Evolutionary conservation across 2,329 filamentous ascomycete genomes (phyloP).

Genomic region (Aureobasidium sp.): DNA sequence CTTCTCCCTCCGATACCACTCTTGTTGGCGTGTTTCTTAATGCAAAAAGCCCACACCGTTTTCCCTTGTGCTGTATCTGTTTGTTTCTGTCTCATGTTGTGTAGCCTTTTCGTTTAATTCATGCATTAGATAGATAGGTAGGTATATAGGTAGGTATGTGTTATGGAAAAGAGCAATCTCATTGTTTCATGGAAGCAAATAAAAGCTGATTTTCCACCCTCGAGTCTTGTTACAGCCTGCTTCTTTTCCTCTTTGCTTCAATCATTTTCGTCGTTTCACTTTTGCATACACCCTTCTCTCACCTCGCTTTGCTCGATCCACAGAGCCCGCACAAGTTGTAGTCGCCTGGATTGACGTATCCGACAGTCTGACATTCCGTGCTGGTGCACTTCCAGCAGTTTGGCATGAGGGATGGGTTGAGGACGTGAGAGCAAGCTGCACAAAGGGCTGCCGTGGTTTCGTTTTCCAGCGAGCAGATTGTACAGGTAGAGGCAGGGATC

Average conservation of each 20-base stretch:
- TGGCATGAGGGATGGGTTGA: slow-evolving; percentile 46
- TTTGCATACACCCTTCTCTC: neutral
- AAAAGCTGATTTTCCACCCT: neutral
- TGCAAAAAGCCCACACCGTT: neutral
- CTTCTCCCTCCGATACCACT: neutral
- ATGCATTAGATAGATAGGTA: neutral
- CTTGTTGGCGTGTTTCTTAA: neutral
- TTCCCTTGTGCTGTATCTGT: neutral
- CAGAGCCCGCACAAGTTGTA: slow-evolving; percentile 63
- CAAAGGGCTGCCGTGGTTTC: slow-evolving; percentile 49
- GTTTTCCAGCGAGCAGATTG: slow-evolving; percentile 62
- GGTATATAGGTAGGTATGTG: no score
- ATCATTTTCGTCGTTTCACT: neutral
- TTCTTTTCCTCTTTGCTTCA: neutral
- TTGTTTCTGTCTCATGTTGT: neutral
- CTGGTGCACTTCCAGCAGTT: slow-evolving; percentile 57
- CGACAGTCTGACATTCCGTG: slow-evolving; percentile 43
- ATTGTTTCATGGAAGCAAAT: neutral
- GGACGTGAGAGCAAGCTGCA: slow-evolving; percentile 59
- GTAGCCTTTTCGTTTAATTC: neutral
- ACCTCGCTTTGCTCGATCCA: slow-evolving; percentile 29
- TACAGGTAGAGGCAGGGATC: slow-evolving; percentile 33
- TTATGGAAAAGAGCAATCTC: neutral
- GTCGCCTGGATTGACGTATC: slow-evolving; percentile 62
- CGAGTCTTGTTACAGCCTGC: neutral